Conservation (phyloP, 352 stramenopile genomes). For the Pythium chondricola region DNA sequence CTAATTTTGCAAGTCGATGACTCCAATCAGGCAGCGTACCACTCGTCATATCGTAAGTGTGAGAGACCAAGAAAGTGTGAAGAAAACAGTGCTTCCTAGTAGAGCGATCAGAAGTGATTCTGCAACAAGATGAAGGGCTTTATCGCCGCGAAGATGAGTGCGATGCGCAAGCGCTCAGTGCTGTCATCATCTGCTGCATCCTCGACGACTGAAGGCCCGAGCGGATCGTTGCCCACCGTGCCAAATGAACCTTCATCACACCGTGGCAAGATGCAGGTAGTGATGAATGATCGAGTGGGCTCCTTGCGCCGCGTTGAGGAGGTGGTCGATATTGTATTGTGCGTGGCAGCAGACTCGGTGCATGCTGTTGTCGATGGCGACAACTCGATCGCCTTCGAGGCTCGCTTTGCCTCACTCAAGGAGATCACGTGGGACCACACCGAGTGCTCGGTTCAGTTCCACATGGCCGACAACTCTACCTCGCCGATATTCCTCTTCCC, state of each 20-base stretch:
- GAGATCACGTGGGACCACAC: conserved; percentile 68
- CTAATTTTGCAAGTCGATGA: no score
- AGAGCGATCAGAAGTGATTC: no score
- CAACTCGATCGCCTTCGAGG: conserved; percentile 38
- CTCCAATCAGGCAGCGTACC: no score
- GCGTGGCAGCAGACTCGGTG: conserved; percentile 29
- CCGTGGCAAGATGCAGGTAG: conserved; percentile 36
- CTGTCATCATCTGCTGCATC: conserved; percentile 13
- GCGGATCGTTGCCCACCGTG: background rate
- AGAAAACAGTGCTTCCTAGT: no score
- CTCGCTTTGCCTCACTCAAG: conserved; percentile 30
- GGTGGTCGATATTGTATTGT: conserved; percentile 37
- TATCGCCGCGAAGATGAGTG: conserved; percentile 18
- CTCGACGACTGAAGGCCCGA: background rate
- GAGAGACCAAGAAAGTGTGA: no score
- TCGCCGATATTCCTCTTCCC: conserved; percentile 42
- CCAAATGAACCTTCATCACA: conserved; percentile 33
- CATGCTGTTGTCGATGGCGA: conserved; percentile 29
- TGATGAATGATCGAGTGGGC: background rate
- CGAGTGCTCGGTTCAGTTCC: conserved; percentile 47
- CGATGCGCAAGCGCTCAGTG: conserved; percentile 18
- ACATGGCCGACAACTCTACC: conserved; percentile 22
- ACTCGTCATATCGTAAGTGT: no score
- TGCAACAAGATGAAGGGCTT: conserved; percentile 19
- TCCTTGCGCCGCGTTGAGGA: background rate